phyloP scores from a whole-genome alignment of 306 rosid genomes.

The Gastrolobium bilobum region DNA sequence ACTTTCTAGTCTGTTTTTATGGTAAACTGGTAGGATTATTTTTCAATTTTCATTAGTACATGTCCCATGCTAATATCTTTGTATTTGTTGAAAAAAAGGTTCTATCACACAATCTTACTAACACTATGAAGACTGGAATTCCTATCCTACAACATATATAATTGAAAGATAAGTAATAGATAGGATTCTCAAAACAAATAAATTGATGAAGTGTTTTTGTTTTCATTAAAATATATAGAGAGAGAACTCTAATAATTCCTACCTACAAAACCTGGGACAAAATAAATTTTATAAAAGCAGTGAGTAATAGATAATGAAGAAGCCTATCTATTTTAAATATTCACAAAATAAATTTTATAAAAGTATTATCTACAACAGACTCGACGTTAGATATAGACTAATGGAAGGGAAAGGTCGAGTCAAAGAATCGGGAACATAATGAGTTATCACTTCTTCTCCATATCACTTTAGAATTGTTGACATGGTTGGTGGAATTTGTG shows the following conservation, averaged over 20 bases:
- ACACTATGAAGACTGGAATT: too few species aligned
- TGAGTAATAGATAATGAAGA: neutral
- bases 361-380: too few species aligned
- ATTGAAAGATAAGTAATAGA: too few species aligned
- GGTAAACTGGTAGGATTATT: neutral
- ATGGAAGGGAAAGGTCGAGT: neutral
- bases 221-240: too few species aligned
- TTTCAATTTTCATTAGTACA: neutral
- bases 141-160: neutral
- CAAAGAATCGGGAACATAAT: conserved; percentile 17
- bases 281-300: neutral
- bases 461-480: neutral
- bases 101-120: neutral
- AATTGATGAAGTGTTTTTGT: too few species aligned
- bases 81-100: too few species aligned
- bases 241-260: neutral
- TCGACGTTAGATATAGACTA: conserved; percentile 31
- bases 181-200: too few species aligned
- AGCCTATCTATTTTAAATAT: too few species aligned
- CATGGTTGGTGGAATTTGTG: too few species aligned
- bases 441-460: too few species aligned
- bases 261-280: neutral
- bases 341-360: too few species aligned
- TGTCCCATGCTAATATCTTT: neutral
- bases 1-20: neutral